These are phyloP conservation scores for Diutina pseudorugosa DNA, from an alignment of 1,139 yeast genomes.

Conservation along the genomic window DNA sequence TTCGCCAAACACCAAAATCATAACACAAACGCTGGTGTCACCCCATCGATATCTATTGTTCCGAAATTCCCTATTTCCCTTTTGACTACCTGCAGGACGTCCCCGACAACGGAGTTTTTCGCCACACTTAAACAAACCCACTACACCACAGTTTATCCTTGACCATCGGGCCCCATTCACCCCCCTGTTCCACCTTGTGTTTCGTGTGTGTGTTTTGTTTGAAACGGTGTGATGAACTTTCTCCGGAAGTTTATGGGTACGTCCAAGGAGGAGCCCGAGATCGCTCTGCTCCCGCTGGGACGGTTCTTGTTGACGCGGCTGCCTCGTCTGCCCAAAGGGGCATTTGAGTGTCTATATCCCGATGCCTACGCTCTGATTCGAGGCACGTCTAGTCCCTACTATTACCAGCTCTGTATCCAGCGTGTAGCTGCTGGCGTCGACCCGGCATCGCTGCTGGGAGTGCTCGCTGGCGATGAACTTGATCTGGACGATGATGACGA, in stretches of 20 bases:
- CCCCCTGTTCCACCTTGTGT: neutral
- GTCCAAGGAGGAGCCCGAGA: conserved; percentile 41
- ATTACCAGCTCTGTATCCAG: conserved; percentile 61
- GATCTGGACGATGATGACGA: conserved; percentile 35
- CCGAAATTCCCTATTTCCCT: neutral
- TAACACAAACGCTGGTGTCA: too few relatives aligned
- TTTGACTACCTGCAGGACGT: neutral
- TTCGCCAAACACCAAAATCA: too few relatives aligned
- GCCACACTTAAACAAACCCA: neutral
- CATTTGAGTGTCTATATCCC: conserved; percentile 63
- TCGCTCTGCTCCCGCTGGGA: conserved; percentile 69
- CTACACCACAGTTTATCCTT: neutral
- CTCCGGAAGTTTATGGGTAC: conserved; percentile 57
- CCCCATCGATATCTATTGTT: too few relatives aligned
- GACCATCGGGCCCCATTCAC: too few relatives aligned
- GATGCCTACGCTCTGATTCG: conserved; percentile 71
- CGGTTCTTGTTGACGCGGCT: conserved; percentile 63
- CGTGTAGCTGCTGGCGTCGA: conserved; percentile 20
- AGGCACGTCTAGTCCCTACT: conserved; percentile 51
- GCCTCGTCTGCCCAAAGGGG: conserved; percentile 77
- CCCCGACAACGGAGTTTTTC: neutral
- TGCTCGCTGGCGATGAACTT: conserved; percentile 46
- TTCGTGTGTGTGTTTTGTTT: neutral
- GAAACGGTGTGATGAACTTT: conserved; percentile 48
- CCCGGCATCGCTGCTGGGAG: conserved; percentile 38